Conservation (phyloP, 1,139 yeast genomes). For the Saccharomyces hybrid region DNA sequence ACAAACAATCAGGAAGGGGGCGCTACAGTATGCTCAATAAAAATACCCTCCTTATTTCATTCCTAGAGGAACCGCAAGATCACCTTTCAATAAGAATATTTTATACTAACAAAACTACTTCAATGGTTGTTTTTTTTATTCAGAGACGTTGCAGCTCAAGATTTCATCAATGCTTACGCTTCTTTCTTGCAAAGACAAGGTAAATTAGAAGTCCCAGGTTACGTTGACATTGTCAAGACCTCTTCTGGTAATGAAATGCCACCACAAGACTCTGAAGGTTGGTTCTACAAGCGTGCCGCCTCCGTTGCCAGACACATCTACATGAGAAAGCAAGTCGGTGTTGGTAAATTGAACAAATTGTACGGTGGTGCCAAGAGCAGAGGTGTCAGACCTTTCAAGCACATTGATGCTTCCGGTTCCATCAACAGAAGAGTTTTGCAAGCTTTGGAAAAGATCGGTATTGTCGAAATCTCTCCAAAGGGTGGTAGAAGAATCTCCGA, state of each 20-base stretch:
- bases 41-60: background rate
- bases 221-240: constrained; percentile 99
- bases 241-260: constrained; percentile 98
- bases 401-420: constrained; percentile 98
- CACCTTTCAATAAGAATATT: background rate
- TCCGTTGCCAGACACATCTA: constrained; percentile 99
- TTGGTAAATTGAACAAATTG: constrained; percentile 96
- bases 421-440: constrained; percentile 98
- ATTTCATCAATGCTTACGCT: constrained; percentile 98
- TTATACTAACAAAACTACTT: constrained; percentile 19
- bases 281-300: constrained; percentile 99
- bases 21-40: background rate
- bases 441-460: constrained; percentile 97
- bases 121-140: constrained; percentile 31
- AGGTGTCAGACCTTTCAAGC: constrained; percentile 98
- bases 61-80: background rate
- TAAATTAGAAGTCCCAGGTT: constrained; percentile 99
- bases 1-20: too few relatives aligned
- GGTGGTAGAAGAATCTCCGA: constrained; percentile 99
- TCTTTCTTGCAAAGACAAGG: constrained; percentile 99
- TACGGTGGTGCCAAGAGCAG: constrained; percentile 99
- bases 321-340: constrained; percentile 99
- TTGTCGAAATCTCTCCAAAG: constrained; percentile 90
- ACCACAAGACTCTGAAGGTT: constrained; percentile 98
- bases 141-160: constrained; percentile 99